Base-by-base conservation (phyloP, 495 filamentous ascomycete species). In the Xylaria acuta region DNA sequence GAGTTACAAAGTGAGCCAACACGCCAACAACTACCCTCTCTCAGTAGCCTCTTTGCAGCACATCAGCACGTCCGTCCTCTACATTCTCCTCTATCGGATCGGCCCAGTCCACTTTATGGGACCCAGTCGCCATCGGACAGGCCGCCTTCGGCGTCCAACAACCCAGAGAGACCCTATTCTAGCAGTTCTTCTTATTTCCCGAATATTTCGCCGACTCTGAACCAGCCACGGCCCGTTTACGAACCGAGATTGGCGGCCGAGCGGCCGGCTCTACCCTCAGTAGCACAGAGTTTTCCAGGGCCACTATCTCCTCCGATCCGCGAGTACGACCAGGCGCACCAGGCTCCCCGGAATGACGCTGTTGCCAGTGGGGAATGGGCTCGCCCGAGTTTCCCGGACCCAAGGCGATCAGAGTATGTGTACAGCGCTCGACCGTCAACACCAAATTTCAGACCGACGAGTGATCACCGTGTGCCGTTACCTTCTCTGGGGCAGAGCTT, bases 31-130 rank as follows among this genome's bases (percentile, higher is more conserved):
- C 81, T 89, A 53, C 87, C 87, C 0, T 80, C 87, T 27, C 67
- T 89, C 68, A 89, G 85, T 72, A 88, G 86, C 70, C 76, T 89
- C 12, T 87, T 89, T 78, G 84, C 82, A 2, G 80, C 82, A n/a
- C 73, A 82, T 9, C 76, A 82, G 27, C 76, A 79, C 25, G 73
- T 77, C 53, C 81, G 81, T 27, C 79, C 84, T 18, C 68, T 81
- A 56, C 82, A 82, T 68, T 86, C 85, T 45, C 80, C 84, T 67
- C 77, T 80, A 34, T 82, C 81, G 18, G 85, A 87, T 47, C 81
- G 83, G 58, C 80, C 80, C 12, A 81, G 80, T 70, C 74, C 71
- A 64, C 69, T 71, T 5, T 70, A 73, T 76, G 78, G 66, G 83
- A 80, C 72, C 66, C 83, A 70, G 8, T 86, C 86, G 54, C 83